Evolutionary conservation across 2,329 filamentous ascomycete species (phyloP).

Genomic region (Chaetomium sp.): DNA sequence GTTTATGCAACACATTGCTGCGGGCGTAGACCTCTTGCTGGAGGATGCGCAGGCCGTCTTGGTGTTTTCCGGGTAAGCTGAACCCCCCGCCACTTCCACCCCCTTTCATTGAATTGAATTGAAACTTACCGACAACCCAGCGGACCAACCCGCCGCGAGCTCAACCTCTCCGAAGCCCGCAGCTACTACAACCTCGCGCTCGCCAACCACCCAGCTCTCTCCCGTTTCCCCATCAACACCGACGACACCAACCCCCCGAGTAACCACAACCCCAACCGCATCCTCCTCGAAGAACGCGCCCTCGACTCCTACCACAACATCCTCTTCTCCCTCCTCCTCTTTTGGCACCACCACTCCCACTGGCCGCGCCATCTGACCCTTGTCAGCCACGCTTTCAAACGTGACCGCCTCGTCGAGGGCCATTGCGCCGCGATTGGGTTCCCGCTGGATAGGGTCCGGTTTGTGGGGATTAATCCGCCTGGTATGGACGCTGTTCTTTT

Average conservation of each 20-base stretch:
- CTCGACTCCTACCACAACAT: slow-evolving; percentile 85
- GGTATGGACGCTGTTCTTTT: slow-evolving; percentile 31
- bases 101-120: background rate
- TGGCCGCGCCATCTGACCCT: slow-evolving; percentile 58
- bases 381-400: slow-evolving; percentile 66
- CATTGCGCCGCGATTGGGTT: slow-evolving; percentile 60
- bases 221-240: too few relatives aligned
- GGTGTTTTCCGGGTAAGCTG: slow-evolving; percentile 63
- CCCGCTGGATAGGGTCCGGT: slow-evolving; percentile 38
- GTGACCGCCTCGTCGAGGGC: slow-evolving; percentile 51
- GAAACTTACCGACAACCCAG: slow-evolving; percentile 31
- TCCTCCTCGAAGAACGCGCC: slow-evolving; percentile 62
- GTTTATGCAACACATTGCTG: slow-evolving; percentile 68
- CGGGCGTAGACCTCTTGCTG: slow-evolving; percentile 50
- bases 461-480: slow-evolving; percentile 60
- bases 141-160: slow-evolving; percentile 55
- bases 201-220: slow-evolving; percentile 37
- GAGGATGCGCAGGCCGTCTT: slow-evolving; percentile 46
- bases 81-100: background rate
- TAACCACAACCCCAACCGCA: slow-evolving; percentile 24
- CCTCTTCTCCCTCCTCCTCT: slow-evolving; percentile 60
- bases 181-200: slow-evolving; percentile 54
- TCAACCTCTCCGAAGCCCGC: slow-evolving; percentile 51
- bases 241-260: background rate
- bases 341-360: slow-evolving; percentile 43